Conservation (phyloP, 495 filamentous ascomycete species). For the Penicillium cataractarum region DNA sequence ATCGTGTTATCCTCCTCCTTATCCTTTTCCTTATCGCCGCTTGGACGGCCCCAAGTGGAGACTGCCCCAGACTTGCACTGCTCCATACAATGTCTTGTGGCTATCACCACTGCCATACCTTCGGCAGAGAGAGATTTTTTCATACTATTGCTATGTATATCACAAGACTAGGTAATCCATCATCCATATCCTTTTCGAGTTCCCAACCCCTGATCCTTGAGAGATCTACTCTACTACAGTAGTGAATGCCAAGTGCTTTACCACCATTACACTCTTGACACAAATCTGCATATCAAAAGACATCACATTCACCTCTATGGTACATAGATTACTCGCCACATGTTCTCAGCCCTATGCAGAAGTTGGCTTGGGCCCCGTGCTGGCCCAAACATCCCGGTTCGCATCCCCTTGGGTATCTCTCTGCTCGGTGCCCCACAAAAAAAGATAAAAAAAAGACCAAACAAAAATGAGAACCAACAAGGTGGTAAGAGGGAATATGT, state of each 20-base stretch:
- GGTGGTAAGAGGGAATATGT: constrained; percentile 32
- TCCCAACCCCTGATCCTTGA: too few species aligned
- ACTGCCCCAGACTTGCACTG: constrained; percentile 2
- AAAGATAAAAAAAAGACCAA: constrained; percentile 23
- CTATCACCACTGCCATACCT: too few species aligned
- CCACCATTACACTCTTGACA: too few species aligned
- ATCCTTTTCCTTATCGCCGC: background rate
- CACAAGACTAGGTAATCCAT: too few species aligned
- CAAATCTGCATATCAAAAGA: constrained; percentile 9
- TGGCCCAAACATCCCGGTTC: constrained; percentile 18
- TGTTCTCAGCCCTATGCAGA: constrained; percentile 25
- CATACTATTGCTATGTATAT: too few species aligned
- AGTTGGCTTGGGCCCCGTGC: constrained; percentile 14
- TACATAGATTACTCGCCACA: constrained; percentile 38
- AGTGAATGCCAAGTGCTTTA: too few species aligned
- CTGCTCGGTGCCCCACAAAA: constrained; percentile 18
- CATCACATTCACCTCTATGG: constrained; percentile 35
- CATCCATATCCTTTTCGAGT: too few species aligned
- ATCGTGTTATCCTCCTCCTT: background rate
- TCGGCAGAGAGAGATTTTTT: too few species aligned
- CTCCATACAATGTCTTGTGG: too few species aligned
- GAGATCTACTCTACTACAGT: too few species aligned
- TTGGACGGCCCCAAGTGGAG: constrained; percentile 1
- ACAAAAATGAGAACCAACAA: constrained; percentile 10
- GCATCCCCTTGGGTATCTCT: constrained; percentile 23